phyloP scores from a whole-genome alignment of 2,329 filamentous ascomycete genomes.

The Botrytis tulipae region DNA sequence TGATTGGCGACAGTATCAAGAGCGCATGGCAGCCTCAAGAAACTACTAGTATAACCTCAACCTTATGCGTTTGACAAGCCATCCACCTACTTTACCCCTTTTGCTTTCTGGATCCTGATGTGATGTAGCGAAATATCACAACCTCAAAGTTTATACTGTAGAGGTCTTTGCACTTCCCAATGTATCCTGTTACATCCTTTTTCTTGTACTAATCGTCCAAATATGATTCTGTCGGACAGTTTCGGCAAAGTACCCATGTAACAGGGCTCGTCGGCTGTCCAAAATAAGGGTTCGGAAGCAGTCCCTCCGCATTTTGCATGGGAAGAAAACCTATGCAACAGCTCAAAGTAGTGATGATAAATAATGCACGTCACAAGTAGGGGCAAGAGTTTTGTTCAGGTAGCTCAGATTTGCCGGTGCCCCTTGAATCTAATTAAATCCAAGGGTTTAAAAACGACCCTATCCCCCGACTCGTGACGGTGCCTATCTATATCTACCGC shows the following conservation, averaged over 20 bases:
- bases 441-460: background rate
- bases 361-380: background rate
- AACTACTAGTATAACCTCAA: background rate
- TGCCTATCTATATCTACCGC: background rate
- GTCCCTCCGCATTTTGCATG: background rate
- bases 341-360: background rate
- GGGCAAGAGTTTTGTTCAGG: background rate
- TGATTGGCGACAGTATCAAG: background rate
- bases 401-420: background rate
- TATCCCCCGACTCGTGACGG: background rate
- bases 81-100: background rate
- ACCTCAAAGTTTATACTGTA: background rate
- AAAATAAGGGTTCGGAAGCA: background rate
- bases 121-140: background rate
- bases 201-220: background rate
- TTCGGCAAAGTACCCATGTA: background rate
- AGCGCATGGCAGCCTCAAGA: background rate
- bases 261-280: background rate
- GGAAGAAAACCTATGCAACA: background rate
- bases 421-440: background rate
- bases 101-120: background rate
- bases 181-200: background rate
- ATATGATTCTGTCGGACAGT: background rate
- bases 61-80: background rate
- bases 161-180: background rate